These are phyloP conservation scores for Diplodia seriata DNA, from an alignment of 2,329 filamentous ascomycete genomes.

Conservation along the genomic window DNA sequence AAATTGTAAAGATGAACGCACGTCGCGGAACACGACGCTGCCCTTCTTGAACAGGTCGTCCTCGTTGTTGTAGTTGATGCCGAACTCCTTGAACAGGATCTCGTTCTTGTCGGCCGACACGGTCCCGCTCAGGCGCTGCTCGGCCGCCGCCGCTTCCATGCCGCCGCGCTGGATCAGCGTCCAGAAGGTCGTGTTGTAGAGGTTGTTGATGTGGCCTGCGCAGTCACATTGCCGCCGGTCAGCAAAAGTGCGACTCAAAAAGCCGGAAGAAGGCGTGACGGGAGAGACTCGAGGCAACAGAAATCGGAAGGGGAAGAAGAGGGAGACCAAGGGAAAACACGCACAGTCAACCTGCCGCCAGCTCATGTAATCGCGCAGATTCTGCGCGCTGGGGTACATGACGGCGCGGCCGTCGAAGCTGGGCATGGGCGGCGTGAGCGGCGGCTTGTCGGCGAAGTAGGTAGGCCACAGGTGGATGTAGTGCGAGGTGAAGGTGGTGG, in stretches of 20 bases:
- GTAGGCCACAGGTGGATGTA: slow-evolving; percentile 82
- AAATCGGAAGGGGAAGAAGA: too few relatives aligned
- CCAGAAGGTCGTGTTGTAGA: slow-evolving; percentile 99
- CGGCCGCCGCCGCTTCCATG: slow-evolving; percentile 77
- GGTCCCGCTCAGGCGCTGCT: slow-evolving; percentile 81
- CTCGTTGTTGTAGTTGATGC: slow-evolving; percentile 98
- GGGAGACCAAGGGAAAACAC: slow-evolving; percentile 41
- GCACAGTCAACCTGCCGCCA: slow-evolving; percentile 97
- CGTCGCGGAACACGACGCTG: slow-evolving; percentile 81
- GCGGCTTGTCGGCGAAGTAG: slow-evolving; percentile 74
- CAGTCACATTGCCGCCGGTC: neutral
- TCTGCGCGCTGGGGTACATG: slow-evolving; percentile 80
- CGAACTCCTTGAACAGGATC: slow-evolving; percentile 86
- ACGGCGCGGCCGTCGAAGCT: slow-evolving; percentile 94
- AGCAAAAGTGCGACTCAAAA: neutral
- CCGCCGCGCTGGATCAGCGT: slow-evolving; percentile 79
- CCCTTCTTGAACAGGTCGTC: slow-evolving; percentile 92
- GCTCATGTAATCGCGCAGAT: slow-evolving; percentile 91
- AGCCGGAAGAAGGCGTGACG: too few relatives aligned
- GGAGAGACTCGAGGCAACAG: too few relatives aligned
- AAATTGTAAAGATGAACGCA: slow-evolving; percentile 49
- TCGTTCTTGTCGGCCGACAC: slow-evolving; percentile 91
- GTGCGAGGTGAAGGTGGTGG: slow-evolving; percentile 91
- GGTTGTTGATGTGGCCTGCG: slow-evolving; percentile 92
- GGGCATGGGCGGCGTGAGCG: slow-evolving; percentile 76